A percentile compares a stretch with the other conserved stretches of the same genome.
These are phyloP conservation scores for Colletotrichum orbiculare DNA, from an alignment of 2,329 filamentous ascomycete species.

Conservation along the genomic window DNA sequence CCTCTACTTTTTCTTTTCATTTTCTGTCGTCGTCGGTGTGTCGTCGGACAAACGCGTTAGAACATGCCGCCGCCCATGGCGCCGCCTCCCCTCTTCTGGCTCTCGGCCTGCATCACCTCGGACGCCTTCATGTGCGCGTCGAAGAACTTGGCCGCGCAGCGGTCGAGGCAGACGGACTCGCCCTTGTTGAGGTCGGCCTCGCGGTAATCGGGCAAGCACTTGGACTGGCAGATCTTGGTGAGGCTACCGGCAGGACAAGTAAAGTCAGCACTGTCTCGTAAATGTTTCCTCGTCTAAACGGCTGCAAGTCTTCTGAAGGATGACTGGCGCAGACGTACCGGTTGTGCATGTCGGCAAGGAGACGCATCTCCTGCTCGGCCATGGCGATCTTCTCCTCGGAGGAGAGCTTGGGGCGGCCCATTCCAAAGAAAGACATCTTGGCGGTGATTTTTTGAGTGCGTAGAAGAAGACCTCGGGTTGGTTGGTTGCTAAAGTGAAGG, in stretches of 20 bases:
- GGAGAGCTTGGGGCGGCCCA: constrained; percentile 80
- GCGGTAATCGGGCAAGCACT: constrained; percentile 96
- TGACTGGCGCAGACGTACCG: constrained; percentile 67
- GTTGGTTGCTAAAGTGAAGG: neutral
- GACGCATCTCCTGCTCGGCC: constrained; percentile 96
- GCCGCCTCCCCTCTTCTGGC: constrained; percentile 69
- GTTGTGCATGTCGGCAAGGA: constrained; percentile 98
- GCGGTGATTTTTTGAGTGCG: constrained; percentile 29
- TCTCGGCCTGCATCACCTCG: constrained; percentile 94
- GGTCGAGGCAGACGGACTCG: constrained; percentile 97
- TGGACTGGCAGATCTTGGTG: constrained; percentile 88
- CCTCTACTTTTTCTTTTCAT: neutral
- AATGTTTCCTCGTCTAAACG: neutral
- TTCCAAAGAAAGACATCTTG: constrained; percentile 59
- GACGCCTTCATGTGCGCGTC: constrained; percentile 98
- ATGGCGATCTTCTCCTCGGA: constrained; percentile 98
- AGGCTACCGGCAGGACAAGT: constrained; percentile 64
- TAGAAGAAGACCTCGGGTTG: neutral
- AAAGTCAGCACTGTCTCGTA: neutral
- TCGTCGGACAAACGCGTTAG: constrained; percentile 34
- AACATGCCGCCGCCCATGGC: constrained; percentile 64
- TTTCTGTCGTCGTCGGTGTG: neutral
- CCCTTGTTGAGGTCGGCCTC: constrained; percentile 98
- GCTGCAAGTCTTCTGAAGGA: neutral
- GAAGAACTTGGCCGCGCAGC: constrained; percentile 98